These are phyloP conservation scores for Leishmania major DNA, from an alignment of 208 protist genomes.

Conservation along the genomic window DNA sequence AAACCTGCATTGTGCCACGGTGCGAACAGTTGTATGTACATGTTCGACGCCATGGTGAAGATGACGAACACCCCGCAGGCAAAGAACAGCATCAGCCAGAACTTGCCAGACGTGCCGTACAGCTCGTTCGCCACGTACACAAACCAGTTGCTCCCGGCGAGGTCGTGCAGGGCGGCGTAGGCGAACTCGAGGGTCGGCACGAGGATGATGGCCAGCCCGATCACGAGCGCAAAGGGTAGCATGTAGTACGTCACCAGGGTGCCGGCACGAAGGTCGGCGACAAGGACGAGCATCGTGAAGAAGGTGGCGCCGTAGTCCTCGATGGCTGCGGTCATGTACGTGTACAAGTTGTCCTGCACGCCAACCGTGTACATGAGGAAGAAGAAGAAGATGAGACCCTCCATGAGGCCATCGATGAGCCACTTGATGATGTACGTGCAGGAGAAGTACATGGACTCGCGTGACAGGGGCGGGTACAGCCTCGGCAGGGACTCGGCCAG, in stretches of 20 bases:
- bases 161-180: constrained; percentile 49
- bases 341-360: constrained; percentile 54
- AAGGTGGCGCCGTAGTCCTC: constrained; percentile 74
- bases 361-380: constrained; percentile 51
- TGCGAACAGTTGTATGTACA: constrained; percentile 63
- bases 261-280: constrained; percentile 60
- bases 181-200: constrained; percentile 45
- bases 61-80: constrained; percentile 53
- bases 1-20: constrained; percentile 66
- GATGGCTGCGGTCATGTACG: constrained; percentile 35
- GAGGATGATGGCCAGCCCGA: constrained; percentile 36
- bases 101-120: constrained; percentile 47
- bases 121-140: constrained; percentile 54
- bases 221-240: constrained; percentile 36
- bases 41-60: constrained; percentile 55
- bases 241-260: constrained; percentile 58
- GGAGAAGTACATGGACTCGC: constrained; percentile 80
- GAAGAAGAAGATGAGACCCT: constrained; percentile 64
- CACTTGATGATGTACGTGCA: constrained; percentile 67
- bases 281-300: constrained; percentile 72
- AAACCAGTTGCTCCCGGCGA: constrained; percentile 66
- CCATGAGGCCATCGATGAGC: constrained; percentile 56
- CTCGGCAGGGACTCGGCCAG: constrained; percentile 67
- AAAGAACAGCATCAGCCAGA: constrained; percentile 64
- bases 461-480: constrained; percentile 66